Conservation (phyloP, 1,284 basidiomycete genomes). For the Apiotrichum laibachii region DNA sequence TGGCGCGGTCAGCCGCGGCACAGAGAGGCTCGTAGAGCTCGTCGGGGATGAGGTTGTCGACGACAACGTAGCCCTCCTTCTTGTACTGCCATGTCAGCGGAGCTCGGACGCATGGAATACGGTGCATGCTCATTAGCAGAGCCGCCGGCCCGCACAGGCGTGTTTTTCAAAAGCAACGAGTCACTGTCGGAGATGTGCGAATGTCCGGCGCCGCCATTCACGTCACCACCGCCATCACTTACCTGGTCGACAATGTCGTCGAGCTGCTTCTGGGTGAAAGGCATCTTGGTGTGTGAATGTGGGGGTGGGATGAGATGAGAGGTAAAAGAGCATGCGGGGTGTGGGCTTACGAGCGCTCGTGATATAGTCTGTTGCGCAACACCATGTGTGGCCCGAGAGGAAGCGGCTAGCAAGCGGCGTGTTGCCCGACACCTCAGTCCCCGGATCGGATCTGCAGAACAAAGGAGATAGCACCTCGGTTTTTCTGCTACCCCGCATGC, state of each 20-base stretch:
- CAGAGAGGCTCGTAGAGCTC: conserved; percentile 54
- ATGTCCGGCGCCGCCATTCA: no score
- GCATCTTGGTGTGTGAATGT: conserved; percentile 5
- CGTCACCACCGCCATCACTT: conserved; percentile 1
- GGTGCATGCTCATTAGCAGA: no score
- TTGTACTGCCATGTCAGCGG: conserved; percentile 55
- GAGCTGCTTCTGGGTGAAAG: conserved; percentile 22
- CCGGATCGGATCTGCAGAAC: no score
- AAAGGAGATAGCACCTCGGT: no score
- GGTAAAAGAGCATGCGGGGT: not conserved
- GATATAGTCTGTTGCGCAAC: no score
- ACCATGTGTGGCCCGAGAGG: no score
- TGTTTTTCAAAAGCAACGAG: not conserved
- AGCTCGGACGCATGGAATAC: no score
- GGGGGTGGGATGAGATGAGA: not conserved
- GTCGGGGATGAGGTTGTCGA: conserved; percentile 61
- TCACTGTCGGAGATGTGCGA: not conserved
- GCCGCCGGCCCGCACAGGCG: no score
- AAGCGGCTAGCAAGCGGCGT: no score
- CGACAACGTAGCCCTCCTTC: conserved; percentile 67
- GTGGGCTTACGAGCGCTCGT: no score
- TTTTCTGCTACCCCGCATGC: no score
- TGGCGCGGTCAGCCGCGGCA: conserved; percentile 58
- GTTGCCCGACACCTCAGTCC: no score
- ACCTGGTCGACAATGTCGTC: conserved; percentile 23